A percentile compares a stretch with the other conserved stretches of the same genome.
Conservation (phyloP, 768 basidiomycete genomes). For the Russula lepida region DNA sequence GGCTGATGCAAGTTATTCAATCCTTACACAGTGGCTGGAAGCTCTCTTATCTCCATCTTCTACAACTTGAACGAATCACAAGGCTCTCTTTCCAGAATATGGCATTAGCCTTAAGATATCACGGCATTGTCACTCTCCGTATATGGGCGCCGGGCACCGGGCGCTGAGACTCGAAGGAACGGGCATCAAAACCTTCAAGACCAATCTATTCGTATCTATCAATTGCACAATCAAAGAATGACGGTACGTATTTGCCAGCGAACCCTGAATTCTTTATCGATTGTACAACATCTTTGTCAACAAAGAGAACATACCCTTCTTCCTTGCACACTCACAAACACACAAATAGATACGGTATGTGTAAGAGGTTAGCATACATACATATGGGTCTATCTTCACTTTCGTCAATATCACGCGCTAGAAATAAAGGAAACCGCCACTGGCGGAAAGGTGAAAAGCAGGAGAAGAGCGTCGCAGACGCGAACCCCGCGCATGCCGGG, state of each 20-base stretch:
- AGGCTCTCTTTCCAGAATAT: background rate
- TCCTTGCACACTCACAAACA: background rate
- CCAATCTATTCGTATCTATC: background rate
- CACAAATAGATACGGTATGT: background rate
- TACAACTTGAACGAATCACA: background rate
- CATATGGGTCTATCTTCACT: background rate
- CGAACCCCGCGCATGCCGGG: background rate
- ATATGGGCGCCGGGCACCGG: background rate
- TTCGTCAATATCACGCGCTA: slow-evolving; percentile 1
- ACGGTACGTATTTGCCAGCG: background rate
- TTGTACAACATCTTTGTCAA: background rate
- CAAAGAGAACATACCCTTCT: background rate
- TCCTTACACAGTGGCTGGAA: background rate
- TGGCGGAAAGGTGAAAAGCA: background rate
- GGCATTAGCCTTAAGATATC: background rate
- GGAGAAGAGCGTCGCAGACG: background rate
- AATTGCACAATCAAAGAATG: background rate
- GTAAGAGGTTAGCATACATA: background rate
- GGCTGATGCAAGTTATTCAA: background rate
- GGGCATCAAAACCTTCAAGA: background rate
- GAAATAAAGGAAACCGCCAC: background rate
- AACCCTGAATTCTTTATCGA: background rate
- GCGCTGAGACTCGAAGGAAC: background rate
- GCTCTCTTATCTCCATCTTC: background rate
- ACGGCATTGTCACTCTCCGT: background rate